phyloP scores from a whole-genome alignment of 2,329 filamentous ascomycete species.

The Amylocarpus encephaloides region DNA sequence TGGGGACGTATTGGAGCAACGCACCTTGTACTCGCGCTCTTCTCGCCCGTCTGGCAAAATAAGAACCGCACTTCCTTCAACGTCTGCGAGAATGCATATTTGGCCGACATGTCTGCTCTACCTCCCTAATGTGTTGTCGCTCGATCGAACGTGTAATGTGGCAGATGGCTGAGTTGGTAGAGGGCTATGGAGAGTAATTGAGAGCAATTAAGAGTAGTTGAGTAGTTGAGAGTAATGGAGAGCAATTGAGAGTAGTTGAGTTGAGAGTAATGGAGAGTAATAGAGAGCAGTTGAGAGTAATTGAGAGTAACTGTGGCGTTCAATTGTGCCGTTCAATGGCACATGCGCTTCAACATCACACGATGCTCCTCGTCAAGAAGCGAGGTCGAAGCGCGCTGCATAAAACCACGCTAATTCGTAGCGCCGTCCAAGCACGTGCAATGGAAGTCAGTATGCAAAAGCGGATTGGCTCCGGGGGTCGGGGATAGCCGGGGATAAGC shows the following conservation, averaged over 20 bases:
- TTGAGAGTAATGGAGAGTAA: no score
- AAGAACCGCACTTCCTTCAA: constrained; percentile 96
- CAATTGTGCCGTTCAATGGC: constrained; percentile 9
- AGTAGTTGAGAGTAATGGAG: no score
- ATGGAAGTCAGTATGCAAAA: background rate
- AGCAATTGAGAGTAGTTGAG: no score
- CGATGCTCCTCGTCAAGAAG: background rate
- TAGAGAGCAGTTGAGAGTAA: no score
- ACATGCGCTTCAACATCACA: background rate
- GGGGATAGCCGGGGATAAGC: background rate
- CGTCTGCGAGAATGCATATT: constrained; percentile 83
- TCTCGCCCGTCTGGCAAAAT: constrained; percentile 90
- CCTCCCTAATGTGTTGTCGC: background rate
- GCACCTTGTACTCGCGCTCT: constrained; percentile 83
- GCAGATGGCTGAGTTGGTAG: no score
- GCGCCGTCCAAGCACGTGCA: background rate
- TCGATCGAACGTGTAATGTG: background rate
- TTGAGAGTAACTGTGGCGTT: no score
- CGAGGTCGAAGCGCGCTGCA: constrained; percentile 16
- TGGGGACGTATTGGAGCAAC: constrained; percentile 20
- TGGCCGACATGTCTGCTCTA: constrained; percentile 66
- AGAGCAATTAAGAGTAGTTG: no score
- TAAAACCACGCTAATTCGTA: constrained; percentile 6
- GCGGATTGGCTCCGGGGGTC: background rate
- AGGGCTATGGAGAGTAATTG: no score